phyloP scores from a whole-genome alignment of 495 filamentous ascomycete species.

The Cercophora samala region DNA sequence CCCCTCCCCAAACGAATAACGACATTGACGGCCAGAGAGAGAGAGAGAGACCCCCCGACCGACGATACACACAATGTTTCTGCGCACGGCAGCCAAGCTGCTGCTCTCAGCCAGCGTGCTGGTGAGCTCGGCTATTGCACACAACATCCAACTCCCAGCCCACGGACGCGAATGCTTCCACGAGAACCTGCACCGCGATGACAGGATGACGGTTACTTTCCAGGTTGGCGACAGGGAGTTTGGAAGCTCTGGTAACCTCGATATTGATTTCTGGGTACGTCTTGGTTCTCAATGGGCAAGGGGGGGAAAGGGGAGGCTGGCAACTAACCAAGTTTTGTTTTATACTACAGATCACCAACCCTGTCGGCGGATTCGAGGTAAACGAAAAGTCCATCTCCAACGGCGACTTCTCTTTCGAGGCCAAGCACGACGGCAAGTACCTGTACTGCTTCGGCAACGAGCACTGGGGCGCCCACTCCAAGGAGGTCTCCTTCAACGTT shows the following conservation, averaged over 20 bases:
- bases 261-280: slow-evolving; percentile 96
- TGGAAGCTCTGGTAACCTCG: slow-evolving; percentile 87
- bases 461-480: slow-evolving; percentile 84
- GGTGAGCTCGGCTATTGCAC: slow-evolving; percentile 62
- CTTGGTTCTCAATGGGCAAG: slow-evolving; percentile 10
- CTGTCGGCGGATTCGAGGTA: slow-evolving; percentile 65
- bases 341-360: slow-evolving; percentile 72
- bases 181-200: slow-evolving; percentile 85
- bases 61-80: slow-evolving; percentile 25
- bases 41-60: too few species aligned
- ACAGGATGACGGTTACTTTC: slow-evolving; percentile 98
- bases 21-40: slow-evolving; percentile 1
- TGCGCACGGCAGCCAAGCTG: slow-evolving; percentile 48
- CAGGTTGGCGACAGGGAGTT: slow-evolving; percentile 97
- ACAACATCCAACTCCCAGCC: slow-evolving; percentile 92
- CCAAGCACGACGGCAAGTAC: slow-evolving; percentile 80
- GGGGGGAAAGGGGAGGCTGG: neutral
- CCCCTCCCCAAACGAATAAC: slow-evolving; percentile 7
- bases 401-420: slow-evolving; percentile 91
- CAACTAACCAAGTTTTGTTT: neutral
- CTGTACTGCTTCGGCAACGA: slow-evolving; percentile 99
- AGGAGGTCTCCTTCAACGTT: slow-evolving; percentile 98
- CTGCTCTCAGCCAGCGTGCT: slow-evolving; percentile 62
- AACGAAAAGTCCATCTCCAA: slow-evolving; percentile 76
- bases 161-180: slow-evolving; percentile 97